A percentile compares a stretch with the other conserved stretches of the same genome.
These are phyloP conservation scores for Trypanosomatidae sp. DNA, from an alignment of 208 protist species.

Conservation along the genomic window DNA sequence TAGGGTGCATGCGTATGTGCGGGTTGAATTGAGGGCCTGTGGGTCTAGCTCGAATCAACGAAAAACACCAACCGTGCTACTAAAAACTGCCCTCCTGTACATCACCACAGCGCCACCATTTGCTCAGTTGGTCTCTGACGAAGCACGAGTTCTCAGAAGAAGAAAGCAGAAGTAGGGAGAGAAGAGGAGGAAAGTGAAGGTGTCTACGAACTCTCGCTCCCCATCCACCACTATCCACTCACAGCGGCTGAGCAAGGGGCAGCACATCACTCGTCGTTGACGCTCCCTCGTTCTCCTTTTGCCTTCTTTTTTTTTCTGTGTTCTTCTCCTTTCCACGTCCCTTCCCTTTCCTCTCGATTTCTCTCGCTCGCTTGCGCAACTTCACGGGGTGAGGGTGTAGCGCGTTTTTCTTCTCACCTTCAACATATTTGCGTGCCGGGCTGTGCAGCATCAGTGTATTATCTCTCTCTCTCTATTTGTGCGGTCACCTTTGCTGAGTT, in stretches of 20 bases:
- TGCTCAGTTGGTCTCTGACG: not conserved
- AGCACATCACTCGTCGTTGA: not conserved
- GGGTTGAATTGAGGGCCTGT: not conserved
- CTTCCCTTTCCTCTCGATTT: not conserved
- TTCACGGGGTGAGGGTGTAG: not conserved
- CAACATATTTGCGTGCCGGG: not conserved
- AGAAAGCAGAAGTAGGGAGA: not conserved
- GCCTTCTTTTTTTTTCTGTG: constrained; percentile 1
- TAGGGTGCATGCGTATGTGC: not conserved
- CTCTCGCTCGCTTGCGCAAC: not conserved
- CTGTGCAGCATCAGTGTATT: constrained; percentile 3
- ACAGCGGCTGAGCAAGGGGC: not conserved
- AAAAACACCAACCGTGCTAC: not conserved
- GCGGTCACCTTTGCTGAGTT: not conserved
- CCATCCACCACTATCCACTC: not conserved
- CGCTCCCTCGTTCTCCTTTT: not conserved
- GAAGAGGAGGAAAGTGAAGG: not conserved
- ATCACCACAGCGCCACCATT: not conserved
- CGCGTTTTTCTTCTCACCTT: constrained; percentile 6
- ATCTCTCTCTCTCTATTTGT: not conserved
- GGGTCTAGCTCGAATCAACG: not conserved
- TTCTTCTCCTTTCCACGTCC: not conserved
- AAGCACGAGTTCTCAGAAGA: not conserved
- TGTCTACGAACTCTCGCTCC: not conserved
- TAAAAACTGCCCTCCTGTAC: not conserved